phyloP scores from a whole-genome alignment of 2,329 filamentous ascomycete species.

The Talaromyces atroroseus region DNA sequence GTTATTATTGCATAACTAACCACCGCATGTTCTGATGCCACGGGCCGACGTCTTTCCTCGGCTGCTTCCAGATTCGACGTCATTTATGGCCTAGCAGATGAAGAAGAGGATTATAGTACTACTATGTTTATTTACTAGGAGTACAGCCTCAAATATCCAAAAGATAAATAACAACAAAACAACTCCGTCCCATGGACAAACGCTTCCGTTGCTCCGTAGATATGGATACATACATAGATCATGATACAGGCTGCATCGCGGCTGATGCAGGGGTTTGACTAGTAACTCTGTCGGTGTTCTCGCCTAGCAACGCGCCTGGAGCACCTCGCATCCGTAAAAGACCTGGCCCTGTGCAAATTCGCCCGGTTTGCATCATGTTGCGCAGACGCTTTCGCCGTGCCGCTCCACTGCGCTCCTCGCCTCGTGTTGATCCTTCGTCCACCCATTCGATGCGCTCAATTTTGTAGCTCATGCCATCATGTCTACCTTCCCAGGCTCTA shows the following conservation, averaged over 20 bases:
- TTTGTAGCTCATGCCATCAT: slow-evolving; percentile 88
- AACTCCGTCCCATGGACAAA: background rate
- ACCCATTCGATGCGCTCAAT: slow-evolving; percentile 80
- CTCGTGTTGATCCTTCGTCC: slow-evolving; percentile 55
- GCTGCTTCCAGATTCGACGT: no score
- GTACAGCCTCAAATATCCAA: no score
- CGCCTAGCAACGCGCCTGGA: slow-evolving; percentile 8
- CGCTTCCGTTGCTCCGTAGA: no score
- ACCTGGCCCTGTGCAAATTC: slow-evolving; percentile 37
- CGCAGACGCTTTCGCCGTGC: slow-evolving; percentile 47
- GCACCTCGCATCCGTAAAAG: slow-evolving; percentile 30
- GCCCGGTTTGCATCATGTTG: slow-evolving; percentile 38
- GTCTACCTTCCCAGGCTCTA: slow-evolving; percentile 67
- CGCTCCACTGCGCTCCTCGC: slow-evolving; percentile 43
- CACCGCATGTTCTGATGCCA: no score
- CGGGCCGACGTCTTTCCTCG: no score
- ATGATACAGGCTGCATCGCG: slow-evolving; percentile 14
- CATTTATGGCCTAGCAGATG: no score
- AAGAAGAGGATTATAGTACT: no score
- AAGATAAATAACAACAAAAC: background rate
- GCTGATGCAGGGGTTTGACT: background rate
- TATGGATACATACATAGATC: background rate
- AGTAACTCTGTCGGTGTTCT: background rate
- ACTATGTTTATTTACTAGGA: no score
- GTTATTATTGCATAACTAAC: no score